Percentiles rank a stretch among this genome's conserved stretches.
Conservation (phyloP, 352 stramenopile species). For the Phytophthora sp. region DNA sequence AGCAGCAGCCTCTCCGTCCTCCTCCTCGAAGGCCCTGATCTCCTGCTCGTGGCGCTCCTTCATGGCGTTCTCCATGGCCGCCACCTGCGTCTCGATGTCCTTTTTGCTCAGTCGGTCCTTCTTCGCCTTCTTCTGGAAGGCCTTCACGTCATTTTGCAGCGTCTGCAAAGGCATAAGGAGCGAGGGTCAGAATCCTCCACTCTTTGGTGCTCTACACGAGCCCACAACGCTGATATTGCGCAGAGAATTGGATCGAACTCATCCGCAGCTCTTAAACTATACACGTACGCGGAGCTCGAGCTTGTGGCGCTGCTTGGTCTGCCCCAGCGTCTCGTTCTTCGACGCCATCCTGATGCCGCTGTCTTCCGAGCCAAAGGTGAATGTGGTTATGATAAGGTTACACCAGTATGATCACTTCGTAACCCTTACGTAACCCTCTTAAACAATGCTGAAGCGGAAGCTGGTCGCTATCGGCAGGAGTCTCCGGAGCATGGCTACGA, state of each 20-base stretch:
- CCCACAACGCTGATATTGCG: neutral
- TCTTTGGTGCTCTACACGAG: neutral
- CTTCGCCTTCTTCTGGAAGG: slow-evolving; percentile 87
- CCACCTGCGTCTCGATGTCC: slow-evolving; percentile 62
- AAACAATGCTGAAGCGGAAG: too few species aligned
- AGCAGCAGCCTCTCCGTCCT: slow-evolving; percentile 2
- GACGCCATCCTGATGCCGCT: slow-evolving; percentile 35
- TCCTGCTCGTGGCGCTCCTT: slow-evolving; percentile 65
- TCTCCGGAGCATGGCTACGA: too few species aligned
- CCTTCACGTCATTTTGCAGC: slow-evolving; percentile 80
- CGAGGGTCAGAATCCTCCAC: neutral
- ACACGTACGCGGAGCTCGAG: slow-evolving; percentile 78
- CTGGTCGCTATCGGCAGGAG: too few species aligned
- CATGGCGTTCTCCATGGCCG: slow-evolving; percentile 62
- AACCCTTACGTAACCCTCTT: neutral
- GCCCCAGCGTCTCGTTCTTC: slow-evolving; percentile 74
- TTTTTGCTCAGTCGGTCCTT: slow-evolving; percentile 85
- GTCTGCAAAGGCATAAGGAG: slow-evolving; percentile 38
- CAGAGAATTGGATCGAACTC: neutral
- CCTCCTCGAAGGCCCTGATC: slow-evolving; percentile 37
- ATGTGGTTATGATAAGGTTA: too few species aligned
- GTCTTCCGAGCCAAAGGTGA: too few species aligned
- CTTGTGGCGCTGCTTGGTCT: slow-evolving; percentile 89
- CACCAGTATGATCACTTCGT: too few species aligned
- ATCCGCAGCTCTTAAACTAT: too few species aligned